Evolutionary conservation across 1,284 basidiomycete species (phyloP), one percentile per base, ranked within the genome.

Genomic region (Fomes fomentarius): DNA sequence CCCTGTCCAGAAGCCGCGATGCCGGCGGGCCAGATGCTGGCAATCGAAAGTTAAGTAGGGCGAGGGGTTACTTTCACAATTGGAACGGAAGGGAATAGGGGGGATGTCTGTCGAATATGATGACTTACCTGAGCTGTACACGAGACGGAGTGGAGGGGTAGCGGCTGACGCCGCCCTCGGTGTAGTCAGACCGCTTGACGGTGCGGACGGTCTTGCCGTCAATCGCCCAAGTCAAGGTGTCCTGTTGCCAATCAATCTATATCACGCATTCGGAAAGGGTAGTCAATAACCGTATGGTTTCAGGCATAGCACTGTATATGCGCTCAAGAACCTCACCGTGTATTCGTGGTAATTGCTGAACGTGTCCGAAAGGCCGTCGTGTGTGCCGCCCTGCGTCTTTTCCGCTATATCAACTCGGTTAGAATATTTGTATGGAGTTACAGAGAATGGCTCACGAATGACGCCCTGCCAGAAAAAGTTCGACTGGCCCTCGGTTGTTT

Each of bases 381-480:
- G 72, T 7, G 70, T 76, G 15, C 66, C 66, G 41, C 87, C 87
- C 33, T 79, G 71, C 41, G 72, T 83, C 50, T 68, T 57, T 10
- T 65, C 52, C 6, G 79, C 76, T 75, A 46, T 40, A 24, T 39
- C 1, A 11, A 37, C 10, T 2, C 26, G 9, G 28, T 26, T 31
- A 25, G 46, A 35, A 25, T 21, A 25, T 19, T 6, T 30, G 34
- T 51, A 44, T 38, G 21, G 22, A 17, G 25, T 47, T 21, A 31
- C 33, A 46, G 21, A 77, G 28, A 12, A 7, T 7, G 28, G 28
- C 89, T 67, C 67, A 90, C 88, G 87, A 61, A 91, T 82, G 46
- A 77, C 54, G 35, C 89, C 89, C 67, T 92, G 82, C 86, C 86
- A 90, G 73, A 88, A 93, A 66, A 76, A 87, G 69, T 93, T 93